Conservation (phyloP, 345 rosid genomes). For the Aurinia saxatilis region DNA sequence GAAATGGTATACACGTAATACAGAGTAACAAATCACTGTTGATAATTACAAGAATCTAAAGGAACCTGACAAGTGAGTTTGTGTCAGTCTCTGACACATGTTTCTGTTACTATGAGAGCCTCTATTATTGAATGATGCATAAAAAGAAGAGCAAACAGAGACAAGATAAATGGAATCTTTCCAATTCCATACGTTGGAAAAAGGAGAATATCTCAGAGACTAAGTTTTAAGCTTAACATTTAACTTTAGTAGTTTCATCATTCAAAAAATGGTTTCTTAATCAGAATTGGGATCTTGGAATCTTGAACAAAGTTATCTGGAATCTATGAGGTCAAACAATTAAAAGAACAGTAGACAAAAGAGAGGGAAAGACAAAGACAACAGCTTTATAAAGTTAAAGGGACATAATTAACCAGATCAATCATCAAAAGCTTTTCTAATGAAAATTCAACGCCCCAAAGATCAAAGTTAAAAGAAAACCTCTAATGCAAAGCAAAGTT, state of each 20-base stretch:
- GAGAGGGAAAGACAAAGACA: constrained; percentile 22
- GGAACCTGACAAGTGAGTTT: constrained; percentile 18
- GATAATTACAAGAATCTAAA: constrained; percentile 19
- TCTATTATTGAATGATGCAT: constrained; percentile 42
- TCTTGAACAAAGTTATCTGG: constrained; percentile 21
- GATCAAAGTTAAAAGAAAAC: neutral
- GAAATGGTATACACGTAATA: neutral
- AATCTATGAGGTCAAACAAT: constrained; percentile 30
- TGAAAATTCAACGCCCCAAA: constrained; percentile 22
- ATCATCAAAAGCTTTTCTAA: constrained; percentile 2
- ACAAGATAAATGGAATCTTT: constrained; percentile 33
- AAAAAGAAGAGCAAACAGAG: constrained; percentile 31
- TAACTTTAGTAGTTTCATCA: constrained; percentile 3
- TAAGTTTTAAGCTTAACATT: too few relatives aligned
- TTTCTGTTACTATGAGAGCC: constrained; percentile 26
- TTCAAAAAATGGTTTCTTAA: neutral
- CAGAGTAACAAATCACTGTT: constrained; percentile 20
- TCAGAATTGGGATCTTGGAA: constrained; percentile 10
- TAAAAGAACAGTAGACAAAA: constrained; percentile 23
- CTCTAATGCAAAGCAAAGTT: constrained; percentile 13
- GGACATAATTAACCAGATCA: constrained; percentile 12
- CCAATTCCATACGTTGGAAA: constrained; percentile 9
- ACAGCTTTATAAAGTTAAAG: constrained; percentile 29
- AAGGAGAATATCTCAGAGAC: neutral
- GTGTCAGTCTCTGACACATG: constrained; percentile 33